phyloP scores from a whole-genome alignment of 176 grass and related monocot species.

The Zea luxurians region DNA sequence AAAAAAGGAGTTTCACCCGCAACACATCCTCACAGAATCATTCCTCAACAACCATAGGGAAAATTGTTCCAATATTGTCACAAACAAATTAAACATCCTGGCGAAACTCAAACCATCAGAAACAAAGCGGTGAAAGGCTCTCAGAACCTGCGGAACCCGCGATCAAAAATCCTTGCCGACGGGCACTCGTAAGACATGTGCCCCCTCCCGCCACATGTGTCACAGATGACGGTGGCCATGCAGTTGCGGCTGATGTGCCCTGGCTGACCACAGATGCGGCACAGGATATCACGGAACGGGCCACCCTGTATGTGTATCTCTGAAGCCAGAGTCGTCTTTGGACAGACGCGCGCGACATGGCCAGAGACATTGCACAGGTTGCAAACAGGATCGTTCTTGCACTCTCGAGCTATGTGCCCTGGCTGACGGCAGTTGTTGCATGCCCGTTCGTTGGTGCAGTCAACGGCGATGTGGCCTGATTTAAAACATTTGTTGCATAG shows the following conservation, averaged over 20 bases:
- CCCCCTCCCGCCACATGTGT: slow-evolving; percentile 82
- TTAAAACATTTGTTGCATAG: slow-evolving; percentile 91
- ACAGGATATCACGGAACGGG: slow-evolving; percentile 55
- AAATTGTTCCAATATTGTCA: slow-evolving; percentile 24
- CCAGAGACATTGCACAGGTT: slow-evolving; percentile 88
- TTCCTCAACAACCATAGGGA: slow-evolving; percentile 28
- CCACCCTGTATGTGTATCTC: slow-evolving; percentile 54
- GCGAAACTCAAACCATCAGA: background rate
- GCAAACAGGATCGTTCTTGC: slow-evolving; percentile 81
- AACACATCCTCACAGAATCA: slow-evolving; percentile 37
- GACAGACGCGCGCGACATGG: slow-evolving; percentile 69
- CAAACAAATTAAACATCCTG: slow-evolving; percentile 26
- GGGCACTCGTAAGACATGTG: slow-evolving; percentile 85
- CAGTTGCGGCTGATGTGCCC: slow-evolving; percentile 80
- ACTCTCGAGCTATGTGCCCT: slow-evolving; percentile 85
- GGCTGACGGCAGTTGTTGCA: slow-evolving; percentile 93
- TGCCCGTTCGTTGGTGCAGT: slow-evolving; percentile 75
- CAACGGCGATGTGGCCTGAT: slow-evolving; percentile 73
- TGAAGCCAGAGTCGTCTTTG: slow-evolving; percentile 63
- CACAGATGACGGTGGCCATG: slow-evolving; percentile 62
- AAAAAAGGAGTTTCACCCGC: background rate
- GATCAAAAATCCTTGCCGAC: slow-evolving; percentile 54
- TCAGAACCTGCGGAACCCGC: slow-evolving; percentile 62
- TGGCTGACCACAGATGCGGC: slow-evolving; percentile 62
- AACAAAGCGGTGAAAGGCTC: slow-evolving; percentile 26